Evolutionary conservation across 2,329 filamentous ascomycete species (phyloP), one percentile per base, ranked within the genome.

Genomic region (Coniella lustricola): DNA sequence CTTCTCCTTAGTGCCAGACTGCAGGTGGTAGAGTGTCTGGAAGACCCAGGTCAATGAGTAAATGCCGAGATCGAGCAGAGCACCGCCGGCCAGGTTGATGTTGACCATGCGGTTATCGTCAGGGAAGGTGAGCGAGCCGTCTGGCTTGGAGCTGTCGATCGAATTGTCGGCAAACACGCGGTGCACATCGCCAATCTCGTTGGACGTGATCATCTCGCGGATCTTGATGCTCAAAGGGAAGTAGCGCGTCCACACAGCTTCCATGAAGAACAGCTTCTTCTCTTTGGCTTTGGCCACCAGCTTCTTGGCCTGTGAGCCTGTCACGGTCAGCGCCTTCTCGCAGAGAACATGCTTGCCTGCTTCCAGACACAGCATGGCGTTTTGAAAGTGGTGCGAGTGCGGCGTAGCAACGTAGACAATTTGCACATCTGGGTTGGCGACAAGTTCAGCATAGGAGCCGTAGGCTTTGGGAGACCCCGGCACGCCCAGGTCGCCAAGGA

Each of bases 321-420:
- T 95, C 54, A 91, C 86, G 1, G 89, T 94, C 59, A 95, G 84
- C 0, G 90, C 81, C 74, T 95, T 95, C 67, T 95, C 90, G 66
- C 89, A 95, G 31, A 95, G 77, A 25, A 95, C 88, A 59, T 91
- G 77, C 74, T 95, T 95, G 60, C 87, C 86, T 7, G 85, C 86
- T 56, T 87, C 78, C 34, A 95, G 74, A 37, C 83, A 85, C n/a
- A 94, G 77, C 79, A 90, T 87, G 55, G 81, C 79, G 68, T 95
- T 91, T 65, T 94, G 88, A 71, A 90, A 95, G 71, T 95, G 90
- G 66, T 95, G 90, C 59, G 86, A 90, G 70, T 95, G 90, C 14
- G 90, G 90, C 3, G 90, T 95, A 20, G 88, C 89, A 48, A 95
- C 80, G 66, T 95, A 95, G 68, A 95, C 69, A 58, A 94, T 87